Evolutionary conservation across 192 early-diverging fungal species (phyloP).

Genomic region (Linderina pennispora): DNA sequence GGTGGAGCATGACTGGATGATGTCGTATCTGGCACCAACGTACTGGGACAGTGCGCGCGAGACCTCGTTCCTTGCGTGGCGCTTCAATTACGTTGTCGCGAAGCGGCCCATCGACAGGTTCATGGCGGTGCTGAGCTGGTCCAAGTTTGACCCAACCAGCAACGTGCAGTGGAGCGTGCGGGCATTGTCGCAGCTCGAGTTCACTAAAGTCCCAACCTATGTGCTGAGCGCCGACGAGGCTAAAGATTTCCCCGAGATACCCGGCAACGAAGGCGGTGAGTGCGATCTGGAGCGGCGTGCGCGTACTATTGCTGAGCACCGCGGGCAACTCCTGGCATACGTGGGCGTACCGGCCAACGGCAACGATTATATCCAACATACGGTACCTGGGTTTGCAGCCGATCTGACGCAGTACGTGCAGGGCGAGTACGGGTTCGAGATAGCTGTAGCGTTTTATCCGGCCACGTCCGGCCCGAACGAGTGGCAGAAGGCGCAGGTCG

Average conservation of each 20-base stretch:
- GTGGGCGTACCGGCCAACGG: slow-evolving; percentile 1
- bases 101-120: slow-evolving; percentile 11
- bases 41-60: neutral
- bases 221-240: slow-evolving; percentile 18
- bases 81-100: slow-evolving; percentile 37
- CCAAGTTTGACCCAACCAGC: slow-evolving; percentile 18
- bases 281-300: slow-evolving; percentile 7
- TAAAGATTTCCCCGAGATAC: slow-evolving; percentile 20
- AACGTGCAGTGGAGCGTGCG: slow-evolving; percentile 38
- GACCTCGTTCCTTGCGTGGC: slow-evolving; percentile 22
- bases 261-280: neutral
- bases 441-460: slow-evolving; percentile 17
- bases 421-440: slow-evolving; percentile 42
- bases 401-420: slow-evolving; percentile 34
- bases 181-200: slow-evolving; percentile 21
- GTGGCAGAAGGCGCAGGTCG: slow-evolving; percentile 47
- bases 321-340: slow-evolving; percentile 28
- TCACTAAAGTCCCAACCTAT: slow-evolving; percentile 10
- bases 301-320: slow-evolving; percentile 13
- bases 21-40: slow-evolving; percentile 37
- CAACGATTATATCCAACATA: slow-evolving; percentile 20
- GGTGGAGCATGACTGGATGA: slow-evolving; percentile 42
- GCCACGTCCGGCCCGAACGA: slow-evolving; percentile 8
- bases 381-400: slow-evolving; percentile 15
- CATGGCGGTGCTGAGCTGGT: slow-evolving; percentile 21